phyloP scores from a whole-genome alignment of 352 stramenopile species.

The Pythium pyrilobum region DNA sequence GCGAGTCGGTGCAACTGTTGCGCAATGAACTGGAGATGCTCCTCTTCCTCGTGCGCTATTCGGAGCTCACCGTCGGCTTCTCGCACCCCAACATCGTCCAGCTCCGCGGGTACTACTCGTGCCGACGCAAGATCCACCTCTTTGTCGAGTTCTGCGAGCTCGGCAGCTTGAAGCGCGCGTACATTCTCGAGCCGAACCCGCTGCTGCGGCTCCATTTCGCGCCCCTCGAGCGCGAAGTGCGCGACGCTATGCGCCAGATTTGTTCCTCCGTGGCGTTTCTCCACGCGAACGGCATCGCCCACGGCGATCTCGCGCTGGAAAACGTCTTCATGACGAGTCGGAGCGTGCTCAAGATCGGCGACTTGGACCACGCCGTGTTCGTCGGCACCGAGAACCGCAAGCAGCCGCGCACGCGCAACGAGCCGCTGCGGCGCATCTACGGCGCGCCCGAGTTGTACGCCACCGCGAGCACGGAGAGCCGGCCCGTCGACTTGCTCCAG shows the following conservation, averaged over 20 bases:
- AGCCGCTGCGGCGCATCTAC: conserved; percentile 40
- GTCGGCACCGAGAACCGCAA: conserved; percentile 43
- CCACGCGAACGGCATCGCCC: conserved; percentile 51
- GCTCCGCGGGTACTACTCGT: conserved; percentile 44
- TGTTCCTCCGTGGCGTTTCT: conserved; percentile 58
- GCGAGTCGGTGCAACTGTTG: conserved; percentile 29
- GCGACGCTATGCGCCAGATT: conserved; percentile 77
- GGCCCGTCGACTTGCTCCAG: conserved; percentile 42
- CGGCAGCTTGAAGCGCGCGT: conserved; percentile 40
- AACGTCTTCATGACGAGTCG: conserved; percentile 66
- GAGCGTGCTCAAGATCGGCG: conserved; percentile 58
- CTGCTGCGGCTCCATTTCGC: conserved; percentile 33
- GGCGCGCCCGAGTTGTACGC: conserved; percentile 45
- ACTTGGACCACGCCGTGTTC: conserved; percentile 60
- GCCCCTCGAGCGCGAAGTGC: conserved; percentile 39
- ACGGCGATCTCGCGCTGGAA: conserved; percentile 66
- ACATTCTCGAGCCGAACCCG: conserved; percentile 39
- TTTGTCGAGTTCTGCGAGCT: conserved; percentile 65
- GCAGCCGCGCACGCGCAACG: conserved; percentile 18
- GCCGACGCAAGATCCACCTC: conserved; percentile 41
- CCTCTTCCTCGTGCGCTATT: conserved; percentile 42
- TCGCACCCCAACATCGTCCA: conserved; percentile 54
- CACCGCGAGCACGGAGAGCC: conserved; percentile 1
- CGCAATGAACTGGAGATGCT: conserved; percentile 64
- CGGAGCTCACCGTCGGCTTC: conserved; percentile 25